phyloP scores from a whole-genome alignment of 306 rosid genomes.

The Castanospermum australe region DNA sequence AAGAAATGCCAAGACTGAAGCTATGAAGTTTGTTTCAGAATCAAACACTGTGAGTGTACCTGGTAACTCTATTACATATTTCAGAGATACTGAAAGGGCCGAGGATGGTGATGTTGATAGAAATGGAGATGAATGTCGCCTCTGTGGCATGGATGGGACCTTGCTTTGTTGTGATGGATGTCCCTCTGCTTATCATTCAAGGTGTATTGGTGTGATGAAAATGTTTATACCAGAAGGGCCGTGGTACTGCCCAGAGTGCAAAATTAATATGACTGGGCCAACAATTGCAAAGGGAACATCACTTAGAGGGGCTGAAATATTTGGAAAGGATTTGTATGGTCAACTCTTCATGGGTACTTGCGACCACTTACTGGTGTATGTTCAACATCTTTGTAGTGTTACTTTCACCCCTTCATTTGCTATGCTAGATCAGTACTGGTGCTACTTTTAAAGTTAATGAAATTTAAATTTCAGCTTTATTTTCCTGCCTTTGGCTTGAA shows the following conservation, averaged over 20 bases:
- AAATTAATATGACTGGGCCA: conserved; percentile 64
- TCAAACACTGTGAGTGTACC: conserved; percentile 38
- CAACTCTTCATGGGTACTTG: conserved; percentile 88
- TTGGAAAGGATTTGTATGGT: conserved; percentile 79
- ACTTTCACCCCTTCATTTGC: conserved; percentile 3
- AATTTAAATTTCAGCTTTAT: conserved; percentile 13
- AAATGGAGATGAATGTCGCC: conserved; percentile 92
- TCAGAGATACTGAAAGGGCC: conserved; percentile 38
- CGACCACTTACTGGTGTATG: conserved; percentile 92
- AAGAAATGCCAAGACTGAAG: conserved; percentile 64
- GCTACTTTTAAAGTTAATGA: conserved; percentile 16
- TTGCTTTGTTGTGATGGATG: conserved; percentile 99
- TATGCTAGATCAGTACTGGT: conserved; percentile 17
- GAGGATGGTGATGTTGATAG: conserved; percentile 60
- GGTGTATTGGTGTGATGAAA: conserved; percentile 96
- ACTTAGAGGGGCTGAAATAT: conserved; percentile 83
- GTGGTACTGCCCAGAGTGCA: conserved; percentile 98
- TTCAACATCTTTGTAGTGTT: conserved; percentile 43
- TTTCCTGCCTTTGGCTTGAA: not conserved
- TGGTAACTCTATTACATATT: conserved; percentile 33
- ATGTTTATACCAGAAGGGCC: conserved; percentile 82
- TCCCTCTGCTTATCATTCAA: conserved; percentile 93
- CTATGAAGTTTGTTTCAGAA: conserved; percentile 41
- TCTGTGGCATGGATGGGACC: conserved; percentile 97
- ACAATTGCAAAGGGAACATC: conserved; percentile 62